Evolutionary conservation across 108 stramenopile species (phyloP).

Genomic region (Nannochloropsis granulata): DNA sequence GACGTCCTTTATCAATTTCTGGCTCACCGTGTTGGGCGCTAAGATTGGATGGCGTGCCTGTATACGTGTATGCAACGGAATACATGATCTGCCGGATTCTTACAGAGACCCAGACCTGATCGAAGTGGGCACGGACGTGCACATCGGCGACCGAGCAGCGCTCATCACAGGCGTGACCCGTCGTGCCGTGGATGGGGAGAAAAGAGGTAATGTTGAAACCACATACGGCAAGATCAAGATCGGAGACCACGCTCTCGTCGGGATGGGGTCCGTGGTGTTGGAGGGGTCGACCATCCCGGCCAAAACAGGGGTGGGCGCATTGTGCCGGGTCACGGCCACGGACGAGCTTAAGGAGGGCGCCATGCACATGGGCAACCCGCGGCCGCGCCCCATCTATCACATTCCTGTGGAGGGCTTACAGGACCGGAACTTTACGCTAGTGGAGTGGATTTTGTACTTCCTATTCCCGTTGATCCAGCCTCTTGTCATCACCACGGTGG

Average conservation of each 20-base stretch:
- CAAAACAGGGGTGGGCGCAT: conserved; percentile 12
- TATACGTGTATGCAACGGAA: not conserved
- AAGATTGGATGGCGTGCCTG: not conserved
- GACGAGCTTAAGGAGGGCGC: conserved; percentile 13
- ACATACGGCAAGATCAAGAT: not conserved
- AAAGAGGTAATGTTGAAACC: not conserved
- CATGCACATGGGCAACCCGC: conserved; percentile 18
- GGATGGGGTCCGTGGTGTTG: conserved; percentile 19
- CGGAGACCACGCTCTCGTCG: conserved; percentile 5
- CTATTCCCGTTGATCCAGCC: conserved; percentile 2
- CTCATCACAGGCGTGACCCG: not conserved
- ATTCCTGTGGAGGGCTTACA: not conserved
- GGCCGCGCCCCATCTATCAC: not conserved
- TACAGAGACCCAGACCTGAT: not conserved
- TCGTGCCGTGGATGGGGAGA: not conserved
- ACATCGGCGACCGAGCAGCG: not conserved
- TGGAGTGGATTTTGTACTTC: conserved; percentile 16
- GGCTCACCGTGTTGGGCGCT: not conserved
- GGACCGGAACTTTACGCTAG: not conserved
- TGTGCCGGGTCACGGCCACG: not conserved
- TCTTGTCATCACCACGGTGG: not conserved
- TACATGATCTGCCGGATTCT: not conserved
- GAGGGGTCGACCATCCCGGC: conserved; percentile 16
- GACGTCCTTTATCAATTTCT: not conserved
- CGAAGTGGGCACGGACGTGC: not conserved